phyloP scores from a whole-genome alignment of 1,284 basidiomycete species.

The Bondarzewia mesenterica region DNA sequence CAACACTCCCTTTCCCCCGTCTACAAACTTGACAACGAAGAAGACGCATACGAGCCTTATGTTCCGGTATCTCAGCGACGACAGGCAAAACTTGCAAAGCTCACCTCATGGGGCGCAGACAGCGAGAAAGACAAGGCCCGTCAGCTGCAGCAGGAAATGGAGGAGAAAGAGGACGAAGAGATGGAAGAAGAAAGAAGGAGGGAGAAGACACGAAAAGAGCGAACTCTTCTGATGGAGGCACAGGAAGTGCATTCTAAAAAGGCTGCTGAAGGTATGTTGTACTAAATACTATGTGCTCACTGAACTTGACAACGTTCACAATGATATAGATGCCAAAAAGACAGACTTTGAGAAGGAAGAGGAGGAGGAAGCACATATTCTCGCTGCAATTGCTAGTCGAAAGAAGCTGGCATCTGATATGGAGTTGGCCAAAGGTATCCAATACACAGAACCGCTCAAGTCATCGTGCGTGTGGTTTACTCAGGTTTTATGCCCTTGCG shows the following conservation, averaged over 20 bases:
- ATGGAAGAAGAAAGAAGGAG: constrained; percentile 66
- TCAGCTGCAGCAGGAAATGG: constrained; percentile 48
- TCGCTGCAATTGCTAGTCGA: constrained; percentile 86
- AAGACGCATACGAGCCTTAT: constrained; percentile 75
- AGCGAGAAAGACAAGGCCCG: constrained; percentile 46
- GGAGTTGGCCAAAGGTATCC: constrained; percentile 90
- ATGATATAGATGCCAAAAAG: constrained; percentile 71
- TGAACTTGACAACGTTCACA: constrained; percentile 5
- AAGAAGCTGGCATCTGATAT: constrained; percentile 88
- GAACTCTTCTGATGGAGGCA: constrained; percentile 83
- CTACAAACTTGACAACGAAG: constrained; percentile 56
- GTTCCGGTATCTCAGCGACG: constrained; percentile 83
- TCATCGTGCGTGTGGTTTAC: constrained; percentile 49
- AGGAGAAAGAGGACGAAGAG: constrained; percentile 67
- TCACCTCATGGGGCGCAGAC: constrained; percentile 53
- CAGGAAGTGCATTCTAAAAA: constrained; percentile 85
- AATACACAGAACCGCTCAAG: constrained; percentile 81
- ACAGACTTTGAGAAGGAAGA: constrained; percentile 75
- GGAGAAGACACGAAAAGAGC: constrained; percentile 72
- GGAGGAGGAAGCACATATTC: constrained; percentile 85
- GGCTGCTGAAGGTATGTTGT: constrained; percentile 65
- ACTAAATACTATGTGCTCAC: background rate
- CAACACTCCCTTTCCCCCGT: constrained; percentile 54
- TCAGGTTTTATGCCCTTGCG: no score
- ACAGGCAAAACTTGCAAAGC: constrained; percentile 71